Evolutionary conservation across 164 flowering plant species (phyloP), one percentile per base, ranked within the genome.

Genomic region (Kingdonia uniflora): DNA sequence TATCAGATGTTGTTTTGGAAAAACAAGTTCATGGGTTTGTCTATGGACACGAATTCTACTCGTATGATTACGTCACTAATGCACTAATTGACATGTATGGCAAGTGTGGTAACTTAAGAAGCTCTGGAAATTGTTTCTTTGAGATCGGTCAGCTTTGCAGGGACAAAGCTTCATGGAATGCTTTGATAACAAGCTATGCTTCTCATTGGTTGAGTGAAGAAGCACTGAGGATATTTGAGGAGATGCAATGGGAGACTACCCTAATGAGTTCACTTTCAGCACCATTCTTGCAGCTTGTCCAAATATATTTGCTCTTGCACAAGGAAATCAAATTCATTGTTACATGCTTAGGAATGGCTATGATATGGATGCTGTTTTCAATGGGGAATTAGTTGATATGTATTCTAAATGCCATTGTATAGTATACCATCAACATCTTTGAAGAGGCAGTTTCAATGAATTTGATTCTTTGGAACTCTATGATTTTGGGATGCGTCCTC

Each of bases 11-110:
- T 51, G 66, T 64, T 54, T 25, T 76, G 23, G 88, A 85, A 55
- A 77, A 78, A 63, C 74, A 78, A 42, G 74, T 71, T 47, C 84
- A 82, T 68, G 85, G 76, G 1, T 82, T 57, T 64, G 52, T 66
- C 33, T 78, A 78, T 42, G 68, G 89, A 35, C 73, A 70, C 41
- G 76, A 67, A 33, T 63, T 73, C 41, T 48, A 12, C 58, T 56
- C 63, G 22, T 57, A 68, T 60, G 44, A 57, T 3, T 44, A 58
- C 20, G 66, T 76, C 14, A 63, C 73, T 42, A 83, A 83, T 69
- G 71, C 78, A 0, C 66, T 83, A 83, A n/a, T n/a, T n/a, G n/a
- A n/a, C n/a, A n/a, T n/a, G n/a, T n/a, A n/a, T n/a, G n/a, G n/a
- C n/a, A n/a, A 78, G 63, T 80, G 82, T 71, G 79, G 82, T 19